phyloP scores from a whole-genome alignment of 2,329 filamentous ascomycete species.

The Fusarium nisikadoi region DNA sequence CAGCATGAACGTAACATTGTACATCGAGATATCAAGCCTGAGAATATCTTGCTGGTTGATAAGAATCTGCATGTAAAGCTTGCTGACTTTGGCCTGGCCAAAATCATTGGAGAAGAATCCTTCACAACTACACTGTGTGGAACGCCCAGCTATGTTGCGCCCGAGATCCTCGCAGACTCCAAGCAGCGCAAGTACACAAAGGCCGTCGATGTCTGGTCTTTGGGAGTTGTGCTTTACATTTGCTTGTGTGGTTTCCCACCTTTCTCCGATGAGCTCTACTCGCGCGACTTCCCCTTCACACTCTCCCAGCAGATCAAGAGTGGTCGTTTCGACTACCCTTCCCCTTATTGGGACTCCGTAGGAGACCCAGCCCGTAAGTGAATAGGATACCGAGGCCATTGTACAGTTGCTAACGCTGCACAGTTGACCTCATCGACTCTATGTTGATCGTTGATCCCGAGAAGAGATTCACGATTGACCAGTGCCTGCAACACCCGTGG shows the following conservation, averaged over 20 bases:
- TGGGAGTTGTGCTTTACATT: conserved; percentile 98
- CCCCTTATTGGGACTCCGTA: conserved; percentile 82
- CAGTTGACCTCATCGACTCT: conserved; percentile 88
- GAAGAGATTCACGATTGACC: conserved; percentile 85
- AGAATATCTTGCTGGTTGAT: conserved; percentile 92
- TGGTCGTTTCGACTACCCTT: conserved; percentile 92
- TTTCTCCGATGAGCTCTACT: conserved; percentile 93
- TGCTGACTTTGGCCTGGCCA: conserved; percentile 95
- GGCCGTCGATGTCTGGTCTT: conserved; percentile 95
- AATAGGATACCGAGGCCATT: neutral
- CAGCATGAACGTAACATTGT: conserved; percentile 98
- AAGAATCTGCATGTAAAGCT: conserved; percentile 88
- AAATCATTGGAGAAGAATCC: conserved; percentile 98
- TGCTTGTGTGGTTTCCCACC: conserved; percentile 96
- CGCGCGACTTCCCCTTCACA: conserved; percentile 82
- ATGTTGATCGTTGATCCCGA: conserved; percentile 93
- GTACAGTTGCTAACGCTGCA: neutral
- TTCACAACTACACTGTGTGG: conserved; percentile 97
- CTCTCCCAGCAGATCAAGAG: conserved; percentile 92
- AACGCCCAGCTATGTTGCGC: conserved; percentile 97
- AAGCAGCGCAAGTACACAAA: conserved; percentile 90
- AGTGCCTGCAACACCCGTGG: conserved; percentile 94
- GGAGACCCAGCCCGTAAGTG: conserved; percentile 73
- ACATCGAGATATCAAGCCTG: conserved; percentile 96
- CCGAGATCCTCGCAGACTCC: conserved; percentile 88